Percentiles rank a stretch among this genome's conserved stretches.
These are phyloP conservation scores for Nadsonia starkeyi-henricii DNA, from an alignment of 1,139 yeast species.

Conservation along the genomic window DNA sequence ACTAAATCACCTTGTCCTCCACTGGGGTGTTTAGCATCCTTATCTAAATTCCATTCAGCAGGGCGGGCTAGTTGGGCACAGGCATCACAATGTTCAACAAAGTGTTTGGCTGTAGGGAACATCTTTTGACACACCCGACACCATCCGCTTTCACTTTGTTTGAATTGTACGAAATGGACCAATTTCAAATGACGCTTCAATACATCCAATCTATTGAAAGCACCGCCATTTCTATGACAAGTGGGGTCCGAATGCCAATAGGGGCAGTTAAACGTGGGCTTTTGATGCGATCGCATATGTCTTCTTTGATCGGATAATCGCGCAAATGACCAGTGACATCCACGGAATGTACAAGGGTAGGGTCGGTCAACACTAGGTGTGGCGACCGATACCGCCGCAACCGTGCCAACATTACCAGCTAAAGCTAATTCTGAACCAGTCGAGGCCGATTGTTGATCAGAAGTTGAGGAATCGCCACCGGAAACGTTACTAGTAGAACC, in stretches of 20 bases:
- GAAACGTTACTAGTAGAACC: neutral
- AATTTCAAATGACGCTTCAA: conserved; percentile 52
- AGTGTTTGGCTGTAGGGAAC: conserved; percentile 43
- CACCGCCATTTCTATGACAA: conserved; percentile 61
- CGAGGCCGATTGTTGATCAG: no score
- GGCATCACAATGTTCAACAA: conserved; percentile 51
- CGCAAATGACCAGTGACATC: conserved; percentile 56
- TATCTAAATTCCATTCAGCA: conserved; percentile 24
- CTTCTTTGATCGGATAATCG: conserved; percentile 54
- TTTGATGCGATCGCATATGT: conserved; percentile 48
- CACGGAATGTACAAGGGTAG: conserved; percentile 37
- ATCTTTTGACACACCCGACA: conserved; percentile 46
- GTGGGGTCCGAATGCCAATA: conserved; percentile 53
- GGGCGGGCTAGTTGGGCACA: conserved; percentile 35
- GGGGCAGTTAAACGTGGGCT: conserved; percentile 58
- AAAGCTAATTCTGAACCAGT: no score
- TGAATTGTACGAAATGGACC: conserved; percentile 43
- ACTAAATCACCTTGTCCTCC: no score
- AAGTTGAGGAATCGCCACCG: no score
- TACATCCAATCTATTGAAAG: conserved; percentile 57
- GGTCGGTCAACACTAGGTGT: conserved; percentile 23
- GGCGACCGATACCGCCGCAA: neutral
- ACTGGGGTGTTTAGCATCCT: conserved; percentile 3
- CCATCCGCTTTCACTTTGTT: conserved; percentile 44
- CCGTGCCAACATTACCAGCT: neutral